Conservation (phyloP, 805 yeast genomes). For the Cyberlindnera petersonii region DNA sequence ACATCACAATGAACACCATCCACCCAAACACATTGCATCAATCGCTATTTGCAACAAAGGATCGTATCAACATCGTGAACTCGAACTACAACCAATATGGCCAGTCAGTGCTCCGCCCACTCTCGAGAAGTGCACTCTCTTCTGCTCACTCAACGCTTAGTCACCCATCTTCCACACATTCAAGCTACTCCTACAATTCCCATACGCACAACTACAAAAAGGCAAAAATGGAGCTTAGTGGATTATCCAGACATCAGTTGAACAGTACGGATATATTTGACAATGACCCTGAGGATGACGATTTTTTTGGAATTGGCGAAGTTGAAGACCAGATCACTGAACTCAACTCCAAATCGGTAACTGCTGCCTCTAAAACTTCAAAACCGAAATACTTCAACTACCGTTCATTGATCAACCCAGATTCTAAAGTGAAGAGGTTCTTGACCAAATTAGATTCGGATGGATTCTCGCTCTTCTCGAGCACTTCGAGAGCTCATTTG, state of each 20-base stretch:
- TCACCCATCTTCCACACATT: constrained; percentile 1
- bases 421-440: constrained; percentile 23
- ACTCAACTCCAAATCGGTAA: neutral
- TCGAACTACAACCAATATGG: constrained; percentile 37
- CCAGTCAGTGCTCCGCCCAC: constrained; percentile 28
- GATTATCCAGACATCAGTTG: neutral
- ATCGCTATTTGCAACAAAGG: constrained; percentile 9
- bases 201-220: neutral
- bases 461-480: constrained; percentile 30
- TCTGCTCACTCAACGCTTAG: neutral
- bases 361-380: neutral
- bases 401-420: constrained; percentile 19
- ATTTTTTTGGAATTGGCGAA: neutral
- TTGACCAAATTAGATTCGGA: constrained; percentile 32
- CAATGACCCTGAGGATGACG: neutral
- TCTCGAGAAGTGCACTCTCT: neutral
- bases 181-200: constrained; percentile 5
- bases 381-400: constrained; percentile 16
- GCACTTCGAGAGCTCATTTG: constrained; percentile 13
- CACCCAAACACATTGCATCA: constrained; percentile 8
- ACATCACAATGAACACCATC: neutral
- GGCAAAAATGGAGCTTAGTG: neutral
- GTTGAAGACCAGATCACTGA: constrained; percentile 6
- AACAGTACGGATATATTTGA: neutral
- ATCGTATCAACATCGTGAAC: constrained; percentile 32